A percentile compares a stretch with the other conserved stretches of the same genome.
Conservation (phyloP, 805 yeast species). For the Candida vaughaniae region DNA sequence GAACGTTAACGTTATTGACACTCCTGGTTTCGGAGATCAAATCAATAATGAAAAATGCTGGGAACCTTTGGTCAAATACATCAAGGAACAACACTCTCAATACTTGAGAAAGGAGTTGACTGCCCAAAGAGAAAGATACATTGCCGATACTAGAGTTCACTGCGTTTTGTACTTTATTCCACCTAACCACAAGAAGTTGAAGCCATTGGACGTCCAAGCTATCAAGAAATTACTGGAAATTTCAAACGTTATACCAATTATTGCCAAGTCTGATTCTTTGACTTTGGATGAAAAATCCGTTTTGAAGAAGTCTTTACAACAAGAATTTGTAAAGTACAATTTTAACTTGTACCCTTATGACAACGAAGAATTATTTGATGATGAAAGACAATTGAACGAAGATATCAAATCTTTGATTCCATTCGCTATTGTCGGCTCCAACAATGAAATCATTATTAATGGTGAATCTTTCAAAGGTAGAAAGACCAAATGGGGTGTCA, state of each 20-base stretch:
- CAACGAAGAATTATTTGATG: constrained; percentile 63
- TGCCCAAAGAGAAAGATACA: constrained; percentile 82
- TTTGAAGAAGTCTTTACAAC: constrained; percentile 74
- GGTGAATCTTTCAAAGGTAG: constrained; percentile 87
- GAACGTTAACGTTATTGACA: constrained; percentile 85
- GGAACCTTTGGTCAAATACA: constrained; percentile 93
- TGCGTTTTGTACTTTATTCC: constrained; percentile 88
- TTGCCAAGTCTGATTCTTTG: constrained; percentile 89
- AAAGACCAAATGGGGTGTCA: constrained; percentile 90
- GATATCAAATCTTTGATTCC: constrained; percentile 78
- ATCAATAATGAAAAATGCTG: constrained; percentile 93
- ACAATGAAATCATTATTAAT: constrained; percentile 67
- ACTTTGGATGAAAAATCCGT: constrained; percentile 80
- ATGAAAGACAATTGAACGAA: constrained; percentile 69
- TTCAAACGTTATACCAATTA: constrained; percentile 91
- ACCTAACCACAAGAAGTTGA: constrained; percentile 85
- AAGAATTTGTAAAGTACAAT: constrained; percentile 69
- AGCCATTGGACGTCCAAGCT: constrained; percentile 77
- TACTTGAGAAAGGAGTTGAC: constrained; percentile 91
- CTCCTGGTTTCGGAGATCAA: constrained; percentile 98
- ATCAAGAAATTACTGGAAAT: constrained; percentile 83
- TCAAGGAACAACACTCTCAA: constrained; percentile 91
- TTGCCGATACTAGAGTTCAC: constrained; percentile 89
- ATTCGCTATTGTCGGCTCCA: constrained; percentile 93
- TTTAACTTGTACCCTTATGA: constrained; percentile 86